Evolutionary conservation across 202 grass and related monocot species (phyloP).

Genomic region (Panicum virgatum): DNA sequence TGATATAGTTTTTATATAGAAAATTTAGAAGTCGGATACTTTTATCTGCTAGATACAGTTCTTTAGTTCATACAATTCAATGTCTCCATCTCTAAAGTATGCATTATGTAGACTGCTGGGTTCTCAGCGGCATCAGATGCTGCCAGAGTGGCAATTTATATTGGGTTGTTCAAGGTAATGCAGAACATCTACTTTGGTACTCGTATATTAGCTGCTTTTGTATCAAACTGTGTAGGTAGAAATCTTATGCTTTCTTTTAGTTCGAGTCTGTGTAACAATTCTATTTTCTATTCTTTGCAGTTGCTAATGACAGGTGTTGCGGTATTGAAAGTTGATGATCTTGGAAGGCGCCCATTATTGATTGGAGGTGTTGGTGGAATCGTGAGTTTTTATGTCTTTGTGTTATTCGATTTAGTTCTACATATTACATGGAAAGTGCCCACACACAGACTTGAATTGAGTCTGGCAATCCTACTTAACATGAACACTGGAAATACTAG

Average conservation of each 20-base stretch:
- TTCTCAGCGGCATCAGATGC: slow-evolving; percentile 83
- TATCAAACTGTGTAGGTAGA: not conserved
- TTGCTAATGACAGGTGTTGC: slow-evolving; percentile 86
- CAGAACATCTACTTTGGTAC: slow-evolving; percentile 9
- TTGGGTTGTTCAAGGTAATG: slow-evolving; percentile 81
- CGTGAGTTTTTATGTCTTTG: slow-evolving; percentile 47
- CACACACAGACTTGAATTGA: slow-evolving; percentile 17
- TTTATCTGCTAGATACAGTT: slow-evolving; percentile 22
- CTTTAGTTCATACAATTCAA: slow-evolving; percentile 15
- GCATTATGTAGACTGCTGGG: slow-evolving; percentile 69
- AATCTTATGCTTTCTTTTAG: slow-evolving; percentile 3
- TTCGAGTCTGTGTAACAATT: slow-evolving; percentile 27
- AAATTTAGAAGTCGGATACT: slow-evolving; percentile 14
- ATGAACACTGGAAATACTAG: not conserved
- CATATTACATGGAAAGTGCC: slow-evolving; percentile 17
- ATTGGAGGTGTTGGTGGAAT: slow-evolving; percentile 94
- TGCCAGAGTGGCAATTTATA: slow-evolving; percentile 72
- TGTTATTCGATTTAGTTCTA: slow-evolving; percentile 8
- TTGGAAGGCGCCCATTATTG: slow-evolving; percentile 85
- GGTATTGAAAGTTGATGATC: slow-evolving; percentile 76
- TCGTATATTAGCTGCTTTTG: not conserved
- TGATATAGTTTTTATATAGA: slow-evolving; percentile 23
- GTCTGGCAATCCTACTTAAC: not conserved
- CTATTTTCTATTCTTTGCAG: slow-evolving; percentile 38
- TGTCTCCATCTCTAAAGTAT: slow-evolving; percentile 26